phyloP scores from a whole-genome alignment of 192 early-diverging fungal genomes.

The Oehlia diaphana region DNA sequence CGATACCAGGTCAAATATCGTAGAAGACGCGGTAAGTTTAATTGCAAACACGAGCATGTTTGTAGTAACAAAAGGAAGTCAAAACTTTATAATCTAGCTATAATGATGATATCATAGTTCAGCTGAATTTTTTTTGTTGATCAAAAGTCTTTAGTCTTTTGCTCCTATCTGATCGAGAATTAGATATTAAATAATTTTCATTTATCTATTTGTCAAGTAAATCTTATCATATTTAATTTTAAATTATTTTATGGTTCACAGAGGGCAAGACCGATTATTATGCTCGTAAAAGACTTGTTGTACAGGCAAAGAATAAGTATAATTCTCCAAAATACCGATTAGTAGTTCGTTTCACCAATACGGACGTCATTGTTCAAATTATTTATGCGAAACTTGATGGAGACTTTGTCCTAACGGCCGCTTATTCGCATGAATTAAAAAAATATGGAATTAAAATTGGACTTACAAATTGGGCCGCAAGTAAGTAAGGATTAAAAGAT shows the following conservation, averaged over 20 bases:
- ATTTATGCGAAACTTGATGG: constrained; percentile 98
- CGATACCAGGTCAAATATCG: constrained; percentile 99
- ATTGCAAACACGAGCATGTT: not conserved
- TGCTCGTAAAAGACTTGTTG: constrained; percentile 96
- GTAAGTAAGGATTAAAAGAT: not conserved
- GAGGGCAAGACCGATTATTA: constrained; percentile 99
- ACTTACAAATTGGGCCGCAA: constrained; percentile 99
- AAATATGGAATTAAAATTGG: constrained; percentile 95
- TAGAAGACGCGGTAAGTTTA: constrained; percentile 87
- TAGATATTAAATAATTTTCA: not conserved
- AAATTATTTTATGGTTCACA: constrained; percentile 38
- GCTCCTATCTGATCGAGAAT: constrained; percentile 79
- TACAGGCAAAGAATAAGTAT: constrained; percentile 99
- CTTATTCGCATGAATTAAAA: constrained; percentile 97
- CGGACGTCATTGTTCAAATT: constrained; percentile 94
- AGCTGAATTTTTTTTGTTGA: constrained; percentile 70
- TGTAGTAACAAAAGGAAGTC: not conserved
- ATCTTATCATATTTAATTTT: not conserved
- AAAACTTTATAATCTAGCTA: not conserved
- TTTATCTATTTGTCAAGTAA: not conserved
- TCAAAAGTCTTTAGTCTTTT: constrained; percentile 63
- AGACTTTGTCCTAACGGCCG: constrained; percentile 92
- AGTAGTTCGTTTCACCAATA: constrained; percentile 99
- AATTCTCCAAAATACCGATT: constrained; percentile 99
- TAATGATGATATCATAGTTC: constrained; percentile 83